These are phyloP conservation scores for Musa schizocarpa DNA, from an alignment of 176 grass and related monocot genomes.

Conservation along the genomic window DNA sequence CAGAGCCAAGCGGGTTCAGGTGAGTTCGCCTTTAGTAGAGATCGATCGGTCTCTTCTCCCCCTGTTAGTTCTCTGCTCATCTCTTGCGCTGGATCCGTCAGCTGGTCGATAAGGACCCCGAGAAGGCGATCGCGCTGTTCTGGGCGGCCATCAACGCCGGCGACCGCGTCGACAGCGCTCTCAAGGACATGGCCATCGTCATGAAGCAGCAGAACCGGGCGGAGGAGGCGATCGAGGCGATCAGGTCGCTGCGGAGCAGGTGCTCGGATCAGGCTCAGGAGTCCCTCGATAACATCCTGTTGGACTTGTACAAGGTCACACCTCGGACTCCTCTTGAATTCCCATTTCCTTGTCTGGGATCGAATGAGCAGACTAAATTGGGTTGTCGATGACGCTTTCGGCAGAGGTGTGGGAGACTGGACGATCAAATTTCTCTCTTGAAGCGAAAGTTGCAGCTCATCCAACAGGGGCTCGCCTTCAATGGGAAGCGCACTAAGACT, in stretches of 20 bases:
- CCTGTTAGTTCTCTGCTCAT: no score
- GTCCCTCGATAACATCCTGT: conserved; percentile 92
- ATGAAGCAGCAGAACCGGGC: conserved; percentile 57
- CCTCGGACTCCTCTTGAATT: not conserved
- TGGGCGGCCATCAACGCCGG: conserved; percentile 73
- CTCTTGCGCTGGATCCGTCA: conserved; percentile 1
- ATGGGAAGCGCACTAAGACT: conserved; percentile 92
- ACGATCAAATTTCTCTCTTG: conserved; percentile 78
- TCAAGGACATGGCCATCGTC: conserved; percentile 68
- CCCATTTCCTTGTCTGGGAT: not conserved
- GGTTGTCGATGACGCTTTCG: no score
- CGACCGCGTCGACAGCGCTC: conserved; percentile 58
- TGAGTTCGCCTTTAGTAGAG: conserved; percentile 1
- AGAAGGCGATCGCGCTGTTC: conserved; percentile 59
- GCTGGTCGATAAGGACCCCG: conserved; percentile 61
- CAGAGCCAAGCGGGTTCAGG: conserved; percentile 84
- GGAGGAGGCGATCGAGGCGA: conserved; percentile 65
- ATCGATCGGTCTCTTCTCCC: no score
- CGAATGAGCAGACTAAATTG: not conserved
- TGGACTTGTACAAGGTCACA: conserved; percentile 88
- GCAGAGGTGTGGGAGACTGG: conserved; percentile 81
- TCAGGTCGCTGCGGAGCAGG: conserved; percentile 66
- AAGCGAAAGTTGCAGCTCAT: conserved; percentile 87
- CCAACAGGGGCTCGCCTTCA: conserved; percentile 71
- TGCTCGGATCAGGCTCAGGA: conserved; percentile 96